Percentiles rank a stretch among this genome's conserved stretches.
Evolutionary conservation across 2,329 filamentous ascomycete species (phyloP).

Genomic region (Stemphylium vesicarium): DNA sequence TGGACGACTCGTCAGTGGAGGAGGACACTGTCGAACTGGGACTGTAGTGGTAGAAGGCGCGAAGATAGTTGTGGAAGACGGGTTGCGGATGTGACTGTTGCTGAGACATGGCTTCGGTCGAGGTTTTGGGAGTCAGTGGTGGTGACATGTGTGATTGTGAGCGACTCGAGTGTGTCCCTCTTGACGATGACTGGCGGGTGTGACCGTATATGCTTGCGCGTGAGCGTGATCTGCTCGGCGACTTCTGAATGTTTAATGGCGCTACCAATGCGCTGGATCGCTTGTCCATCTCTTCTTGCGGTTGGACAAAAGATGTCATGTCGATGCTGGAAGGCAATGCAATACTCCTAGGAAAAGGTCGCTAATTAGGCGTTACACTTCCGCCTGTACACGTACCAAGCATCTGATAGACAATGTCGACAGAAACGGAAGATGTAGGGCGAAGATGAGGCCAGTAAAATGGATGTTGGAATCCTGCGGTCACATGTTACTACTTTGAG

Average conservation of each 20-base stretch:
- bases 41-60: conserved; percentile 92
- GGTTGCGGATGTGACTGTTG: conserved; percentile 59
- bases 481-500: conserved; percentile 40
- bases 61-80: conserved; percentile 91
- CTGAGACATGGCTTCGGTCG: conserved; percentile 64
- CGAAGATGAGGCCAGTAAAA: neutral
- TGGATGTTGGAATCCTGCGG: neutral
- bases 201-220: conserved; percentile 30
- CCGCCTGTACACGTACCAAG: conserved; percentile 25
- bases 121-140: conserved; percentile 74
- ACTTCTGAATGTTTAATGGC: conserved; percentile 48
- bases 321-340: conserved; percentile 3
- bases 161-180: conserved; percentile 37
- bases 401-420: conserved; percentile 33
- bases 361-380: conserved; percentile 39
- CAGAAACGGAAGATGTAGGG: conserved; percentile 11
- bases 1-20: conserved; percentile 67
- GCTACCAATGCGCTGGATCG: conserved; percentile 46
- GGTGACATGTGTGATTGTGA: conserved; percentile 70
- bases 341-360: conserved; percentile 10
- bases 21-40: conserved; percentile 78
- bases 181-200: conserved; percentile 43
- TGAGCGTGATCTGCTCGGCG: conserved; percentile 37
- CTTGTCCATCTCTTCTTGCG: conserved; percentile 39
- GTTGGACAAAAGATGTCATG: conserved; percentile 40